Percentiles rank a stretch among this genome's conserved stretches.
Conservation (phyloP, 2,329 filamentous ascomycete genomes). For the Diplocarpon rosae region DNA sequence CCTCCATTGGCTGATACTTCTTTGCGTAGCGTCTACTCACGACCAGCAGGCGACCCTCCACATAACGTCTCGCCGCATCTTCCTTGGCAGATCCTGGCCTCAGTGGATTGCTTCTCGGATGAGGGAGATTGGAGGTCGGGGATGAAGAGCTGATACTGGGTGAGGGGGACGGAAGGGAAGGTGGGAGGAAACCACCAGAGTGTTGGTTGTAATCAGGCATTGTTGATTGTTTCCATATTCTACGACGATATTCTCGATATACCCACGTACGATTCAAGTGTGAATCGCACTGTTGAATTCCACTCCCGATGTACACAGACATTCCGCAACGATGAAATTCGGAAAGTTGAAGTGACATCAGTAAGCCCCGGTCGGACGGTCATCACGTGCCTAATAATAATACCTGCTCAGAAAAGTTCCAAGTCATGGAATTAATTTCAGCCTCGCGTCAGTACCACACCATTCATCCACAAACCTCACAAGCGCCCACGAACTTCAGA, state of each 20-base stretch:
- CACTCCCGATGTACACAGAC: too few relatives aligned
- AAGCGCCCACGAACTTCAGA: not conserved
- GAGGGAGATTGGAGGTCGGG: conserved; percentile 36
- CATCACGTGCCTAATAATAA: too few relatives aligned
- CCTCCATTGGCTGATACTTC: conserved; percentile 41
- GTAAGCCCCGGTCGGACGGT: too few relatives aligned
- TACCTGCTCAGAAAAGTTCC: too few relatives aligned
- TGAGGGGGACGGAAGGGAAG: conserved; percentile 39
- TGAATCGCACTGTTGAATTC: too few relatives aligned
- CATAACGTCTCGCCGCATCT: conserved; percentile 46
- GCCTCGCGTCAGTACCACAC: too few relatives aligned
- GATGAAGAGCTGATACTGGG: conserved; percentile 36
- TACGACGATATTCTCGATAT: not conserved
- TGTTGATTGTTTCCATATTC: not conserved
- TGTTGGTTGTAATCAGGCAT: conserved; percentile 4
- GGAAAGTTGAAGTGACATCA: too few relatives aligned
- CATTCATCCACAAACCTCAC: not conserved
- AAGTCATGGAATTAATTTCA: too few relatives aligned
- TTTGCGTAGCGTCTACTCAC: conserved; percentile 49
- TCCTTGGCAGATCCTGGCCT: conserved; percentile 48
- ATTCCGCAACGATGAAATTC: too few relatives aligned
- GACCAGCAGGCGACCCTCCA: conserved; percentile 41
- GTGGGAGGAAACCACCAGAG: conserved; percentile 36
- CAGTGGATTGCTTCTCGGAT: conserved; percentile 42
- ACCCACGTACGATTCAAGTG: not conserved